Conservation (phyloP, 2,329 filamentous ascomycete genomes). For the Fusarium neocosmosporiellum region DNA sequence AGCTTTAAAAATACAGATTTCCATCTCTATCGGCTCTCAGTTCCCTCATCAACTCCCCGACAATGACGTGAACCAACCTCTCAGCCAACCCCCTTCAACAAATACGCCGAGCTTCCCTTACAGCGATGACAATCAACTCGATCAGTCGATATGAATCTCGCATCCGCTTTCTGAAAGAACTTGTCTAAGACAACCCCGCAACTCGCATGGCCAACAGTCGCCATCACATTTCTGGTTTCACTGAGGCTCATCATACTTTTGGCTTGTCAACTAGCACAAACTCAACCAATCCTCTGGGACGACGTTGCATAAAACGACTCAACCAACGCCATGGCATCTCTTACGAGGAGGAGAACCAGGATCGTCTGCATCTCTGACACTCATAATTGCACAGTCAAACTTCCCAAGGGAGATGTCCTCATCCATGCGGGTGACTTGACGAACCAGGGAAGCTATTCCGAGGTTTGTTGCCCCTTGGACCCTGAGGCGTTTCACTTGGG, state of each 20-base stretch:
- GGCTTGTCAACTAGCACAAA: slow-evolving; percentile 26
- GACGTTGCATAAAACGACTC: slow-evolving; percentile 19
- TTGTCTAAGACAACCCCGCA: slow-evolving; percentile 37
- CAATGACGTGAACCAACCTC: slow-evolving; percentile 14
- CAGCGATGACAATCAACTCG: slow-evolving; percentile 5
- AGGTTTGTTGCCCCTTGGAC: slow-evolving; percentile 50
- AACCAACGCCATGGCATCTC: slow-evolving; percentile 26
- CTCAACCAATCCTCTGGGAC: slow-evolving; percentile 23
- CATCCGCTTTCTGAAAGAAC: slow-evolving; percentile 9
- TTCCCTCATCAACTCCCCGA: slow-evolving; percentile 5
- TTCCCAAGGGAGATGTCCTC: slow-evolving; percentile 78
- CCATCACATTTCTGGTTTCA: slow-evolving; percentile 5
- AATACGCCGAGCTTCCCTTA: slow-evolving; percentile 21
- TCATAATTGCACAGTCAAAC: slow-evolving; percentile 72
- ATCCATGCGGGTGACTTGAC: slow-evolving; percentile 83
- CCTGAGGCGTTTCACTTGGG: background rate
- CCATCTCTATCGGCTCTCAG: background rate
- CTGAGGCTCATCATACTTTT: slow-evolving; percentile 30
- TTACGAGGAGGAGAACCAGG: slow-evolving; percentile 61
- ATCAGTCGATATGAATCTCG: slow-evolving; percentile 15
- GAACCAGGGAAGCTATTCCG: slow-evolving; percentile 73
- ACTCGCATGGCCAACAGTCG: slow-evolving; percentile 9
- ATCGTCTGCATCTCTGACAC: slow-evolving; percentile 84
- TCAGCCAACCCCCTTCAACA: slow-evolving; percentile 22
- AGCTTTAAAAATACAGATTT: background rate